phyloP scores from a whole-genome alignment of 1,284 basidiomycete genomes.

The Lentinula novae-zelandiae region DNA sequence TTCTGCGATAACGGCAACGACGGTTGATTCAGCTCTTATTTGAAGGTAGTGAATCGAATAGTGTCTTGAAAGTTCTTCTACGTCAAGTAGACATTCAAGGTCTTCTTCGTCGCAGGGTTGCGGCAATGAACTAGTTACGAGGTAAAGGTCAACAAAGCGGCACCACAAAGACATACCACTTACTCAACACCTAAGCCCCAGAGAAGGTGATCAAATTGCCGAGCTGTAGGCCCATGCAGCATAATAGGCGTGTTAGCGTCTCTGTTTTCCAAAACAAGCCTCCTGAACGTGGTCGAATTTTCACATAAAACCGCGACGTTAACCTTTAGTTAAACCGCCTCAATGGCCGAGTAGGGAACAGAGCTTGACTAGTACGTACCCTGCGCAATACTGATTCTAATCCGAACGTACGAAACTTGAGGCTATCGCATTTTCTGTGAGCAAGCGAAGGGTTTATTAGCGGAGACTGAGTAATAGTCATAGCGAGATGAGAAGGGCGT shows the following conservation, averaged over 20 bases:
- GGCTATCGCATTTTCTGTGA: not conserved
- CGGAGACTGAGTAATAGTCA: not conserved
- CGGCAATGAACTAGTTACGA: conserved; percentile 4
- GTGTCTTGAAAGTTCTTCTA: conserved; percentile 8
- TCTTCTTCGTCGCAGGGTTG: not conserved
- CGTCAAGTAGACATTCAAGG: conserved; percentile 6
- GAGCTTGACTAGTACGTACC: not conserved
- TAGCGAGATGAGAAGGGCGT: not conserved
- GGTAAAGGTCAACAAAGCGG: not conserved
- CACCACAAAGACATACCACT: not conserved
- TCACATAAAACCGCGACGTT: not conserved
- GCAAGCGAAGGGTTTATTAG: not conserved
- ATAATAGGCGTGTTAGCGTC: conserved; percentile 2
- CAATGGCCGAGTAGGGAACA: not conserved
- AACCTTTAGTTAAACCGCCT: not conserved
- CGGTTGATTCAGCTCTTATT: not conserved
- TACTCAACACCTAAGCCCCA: not conserved
- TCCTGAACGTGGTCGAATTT: not conserved
- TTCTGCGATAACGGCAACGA: not conserved
- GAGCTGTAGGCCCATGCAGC: conserved; percentile 3
- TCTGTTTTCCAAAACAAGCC: not conserved
- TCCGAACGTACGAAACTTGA: conserved; percentile 2
- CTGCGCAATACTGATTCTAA: not conserved
- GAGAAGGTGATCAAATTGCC: conserved; percentile 8
- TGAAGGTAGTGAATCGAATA: conserved; percentile 4